Evolutionary conservation across 1,139 yeast genomes (phyloP).

Genomic region (Petasospora rhodanensis): DNA sequence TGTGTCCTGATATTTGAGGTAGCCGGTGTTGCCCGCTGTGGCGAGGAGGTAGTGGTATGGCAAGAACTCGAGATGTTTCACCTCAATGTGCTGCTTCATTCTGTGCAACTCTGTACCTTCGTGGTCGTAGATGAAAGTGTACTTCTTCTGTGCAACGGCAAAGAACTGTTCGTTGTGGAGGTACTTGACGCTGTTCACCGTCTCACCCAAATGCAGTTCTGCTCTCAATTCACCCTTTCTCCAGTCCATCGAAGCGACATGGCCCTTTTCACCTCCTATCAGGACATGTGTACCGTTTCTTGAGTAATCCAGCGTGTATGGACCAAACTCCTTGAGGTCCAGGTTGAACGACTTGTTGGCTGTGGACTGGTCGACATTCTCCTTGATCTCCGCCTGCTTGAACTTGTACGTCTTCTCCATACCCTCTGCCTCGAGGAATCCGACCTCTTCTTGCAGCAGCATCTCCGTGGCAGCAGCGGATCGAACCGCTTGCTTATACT

Average conservation of each 20-base stretch:
- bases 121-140: constrained; percentile 87
- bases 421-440: constrained; percentile 86
- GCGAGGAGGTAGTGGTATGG: constrained; percentile 90
- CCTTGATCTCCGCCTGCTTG: constrained; percentile 71
- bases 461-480: constrained; percentile 86
- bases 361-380: constrained; percentile 76
- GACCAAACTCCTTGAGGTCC: constrained; percentile 75
- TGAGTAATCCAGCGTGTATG: constrained; percentile 76
- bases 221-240: constrained; percentile 76
- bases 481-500: constrained; percentile 71
- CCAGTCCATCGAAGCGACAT: constrained; percentile 96
- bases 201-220: constrained; percentile 82
- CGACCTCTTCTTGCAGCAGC: constrained; percentile 77
- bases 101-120: constrained; percentile 91
- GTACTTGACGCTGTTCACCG: constrained; percentile 85
- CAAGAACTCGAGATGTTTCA: constrained; percentile 75
- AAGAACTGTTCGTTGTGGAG: constrained; percentile 89
- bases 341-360: constrained; percentile 73
- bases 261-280: constrained; percentile 88
- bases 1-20: constrained; percentile 88
- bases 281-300: constrained; percentile 84
- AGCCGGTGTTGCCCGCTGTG: constrained; percentile 86
- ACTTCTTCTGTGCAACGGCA: constrained; percentile 96
- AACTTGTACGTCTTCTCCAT: constrained; percentile 90
- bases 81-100: constrained; percentile 84